Percentiles rank a stretch among this genome's conserved stretches.
Conservation (phyloP, 768 basidiomycete species). For the Auricularia sp. region DNA sequence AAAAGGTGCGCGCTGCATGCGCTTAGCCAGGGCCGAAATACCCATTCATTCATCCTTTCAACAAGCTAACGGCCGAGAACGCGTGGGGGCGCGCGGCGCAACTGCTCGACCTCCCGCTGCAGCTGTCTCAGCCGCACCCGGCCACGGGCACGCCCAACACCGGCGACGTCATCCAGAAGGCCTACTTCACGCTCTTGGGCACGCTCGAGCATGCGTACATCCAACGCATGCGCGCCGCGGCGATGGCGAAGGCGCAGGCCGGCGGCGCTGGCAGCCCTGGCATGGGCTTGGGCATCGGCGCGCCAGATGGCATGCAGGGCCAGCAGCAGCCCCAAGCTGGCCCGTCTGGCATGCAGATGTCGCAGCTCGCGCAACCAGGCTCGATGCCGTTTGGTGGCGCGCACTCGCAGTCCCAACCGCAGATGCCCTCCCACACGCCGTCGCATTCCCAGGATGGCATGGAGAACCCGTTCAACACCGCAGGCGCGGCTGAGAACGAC, state of each 20-base stretch:
- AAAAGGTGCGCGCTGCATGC: constrained; percentile 36
- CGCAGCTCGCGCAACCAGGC: background rate
- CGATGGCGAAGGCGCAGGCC: constrained; percentile 23
- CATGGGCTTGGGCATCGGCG: background rate
- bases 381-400: background rate
- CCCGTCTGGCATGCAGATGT: background rate
- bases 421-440: constrained; percentile 1
- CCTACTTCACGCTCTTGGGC: constrained; percentile 52
- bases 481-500: background rate
- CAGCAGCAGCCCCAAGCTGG: constrained; percentile 1
- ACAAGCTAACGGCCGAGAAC: constrained; percentile 23
- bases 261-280: background rate
- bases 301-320: background rate
- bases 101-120: constrained; percentile 54
- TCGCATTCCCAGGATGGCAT: too few species aligned
- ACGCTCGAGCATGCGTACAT: constrained; percentile 68
- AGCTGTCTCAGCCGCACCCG: constrained; percentile 34
- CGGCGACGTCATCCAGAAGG: constrained; percentile 41
- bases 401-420: background rate
- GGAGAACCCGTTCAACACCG: too few species aligned
- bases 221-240: constrained; percentile 49
- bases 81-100: constrained; percentile 46
- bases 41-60: background rate
- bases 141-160: constrained; percentile 39
- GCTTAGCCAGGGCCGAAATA: background rate